A percentile compares a stretch with the other conserved stretches of the same genome.
These are phyloP conservation scores for Diaporthe sp. DNA, from an alignment of 2,329 filamentous ascomycete species.

Conservation along the genomic window DNA sequence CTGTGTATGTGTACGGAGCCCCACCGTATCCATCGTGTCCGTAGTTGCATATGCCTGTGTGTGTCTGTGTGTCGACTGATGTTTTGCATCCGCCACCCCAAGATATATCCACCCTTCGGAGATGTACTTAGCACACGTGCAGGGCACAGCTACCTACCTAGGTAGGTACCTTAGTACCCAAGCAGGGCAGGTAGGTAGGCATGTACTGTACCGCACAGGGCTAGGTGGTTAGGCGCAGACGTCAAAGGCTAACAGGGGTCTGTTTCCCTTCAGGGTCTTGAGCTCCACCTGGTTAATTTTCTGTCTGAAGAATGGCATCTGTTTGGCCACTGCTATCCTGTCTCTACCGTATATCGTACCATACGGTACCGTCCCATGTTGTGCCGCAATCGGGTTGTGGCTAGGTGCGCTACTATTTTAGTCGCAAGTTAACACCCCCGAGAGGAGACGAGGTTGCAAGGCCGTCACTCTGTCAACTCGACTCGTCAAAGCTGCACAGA, in stretches of 20 bases:
- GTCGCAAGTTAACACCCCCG: neutral
- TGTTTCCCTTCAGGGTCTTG: neutral
- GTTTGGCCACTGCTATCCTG: neutral
- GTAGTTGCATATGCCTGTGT: neutral
- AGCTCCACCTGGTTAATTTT: constrained; percentile 7
- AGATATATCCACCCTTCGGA: neutral
- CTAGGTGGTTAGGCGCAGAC: constrained; percentile 2
- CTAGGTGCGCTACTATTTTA: neutral
- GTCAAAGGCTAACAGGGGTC: constrained; percentile 9
- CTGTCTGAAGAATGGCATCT: neutral
- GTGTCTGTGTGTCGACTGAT: constrained; percentile 25
- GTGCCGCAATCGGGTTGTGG: neutral
- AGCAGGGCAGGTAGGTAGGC: neutral
- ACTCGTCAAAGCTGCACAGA: neutral
- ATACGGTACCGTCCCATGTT: no score
- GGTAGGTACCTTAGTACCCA: neutral
- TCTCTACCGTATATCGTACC: constrained; percentile 3
- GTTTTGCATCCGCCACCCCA: constrained; percentile 1
- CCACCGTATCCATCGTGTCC: neutral
- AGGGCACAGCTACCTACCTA: neutral
- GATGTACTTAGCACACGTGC: neutral
- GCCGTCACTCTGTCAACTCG: neutral
- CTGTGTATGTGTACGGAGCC: neutral
- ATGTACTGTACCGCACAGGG: neutral
- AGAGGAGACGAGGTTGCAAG: neutral